Evolutionary conservation across 768 basidiomycete genomes (phyloP).

Genomic region (Peribolospora baueri): DNA sequence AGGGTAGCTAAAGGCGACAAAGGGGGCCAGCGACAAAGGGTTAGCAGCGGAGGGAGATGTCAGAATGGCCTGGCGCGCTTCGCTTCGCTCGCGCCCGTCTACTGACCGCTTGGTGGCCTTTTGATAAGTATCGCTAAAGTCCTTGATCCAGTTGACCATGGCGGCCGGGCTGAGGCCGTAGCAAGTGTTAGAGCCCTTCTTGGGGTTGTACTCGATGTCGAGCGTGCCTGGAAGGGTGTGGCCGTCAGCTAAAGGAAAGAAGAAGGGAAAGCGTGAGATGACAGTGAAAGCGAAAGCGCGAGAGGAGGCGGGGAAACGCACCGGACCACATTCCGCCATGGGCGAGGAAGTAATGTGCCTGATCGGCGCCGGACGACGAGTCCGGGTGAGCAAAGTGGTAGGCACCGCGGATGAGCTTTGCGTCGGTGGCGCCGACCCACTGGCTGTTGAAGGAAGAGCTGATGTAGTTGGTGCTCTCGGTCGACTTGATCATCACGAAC

Average conservation of each 20-base stretch:
- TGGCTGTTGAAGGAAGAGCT: slow-evolving; percentile 26
- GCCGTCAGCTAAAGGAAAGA: slow-evolving; percentile 23
- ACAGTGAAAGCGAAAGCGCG: not conserved
- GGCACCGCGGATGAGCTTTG: slow-evolving; percentile 33
- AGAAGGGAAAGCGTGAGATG: not conserved
- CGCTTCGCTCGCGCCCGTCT: too few species aligned
- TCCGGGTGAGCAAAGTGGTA: slow-evolving; percentile 41
- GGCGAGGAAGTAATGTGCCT: slow-evolving; percentile 35
- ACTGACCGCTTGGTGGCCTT: too few species aligned
- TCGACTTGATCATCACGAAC: not conserved
- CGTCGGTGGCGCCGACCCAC: slow-evolving; percentile 33
- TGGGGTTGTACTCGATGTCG: slow-evolving; percentile 35
- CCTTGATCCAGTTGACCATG: slow-evolving; percentile 39
- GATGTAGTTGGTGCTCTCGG: slow-evolving; percentile 1
- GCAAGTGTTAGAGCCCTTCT: slow-evolving; percentile 25
- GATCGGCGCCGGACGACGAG: slow-evolving; percentile 27
- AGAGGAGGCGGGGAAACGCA: too few species aligned
- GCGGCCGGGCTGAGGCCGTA: slow-evolving; percentile 30
- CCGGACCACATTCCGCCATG: slow-evolving; percentile 26
- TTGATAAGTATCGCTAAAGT: slow-evolving; percentile 6
- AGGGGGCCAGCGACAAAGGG: too few species aligned
- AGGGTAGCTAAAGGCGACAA: too few species aligned
- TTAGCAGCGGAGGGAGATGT: too few species aligned
- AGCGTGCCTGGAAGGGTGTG: slow-evolving; percentile 39
- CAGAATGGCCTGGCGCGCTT: too few species aligned